Conservation (phyloP, 2,329 filamentous ascomycete species). For the Chalaropsis thielavioides region DNA sequence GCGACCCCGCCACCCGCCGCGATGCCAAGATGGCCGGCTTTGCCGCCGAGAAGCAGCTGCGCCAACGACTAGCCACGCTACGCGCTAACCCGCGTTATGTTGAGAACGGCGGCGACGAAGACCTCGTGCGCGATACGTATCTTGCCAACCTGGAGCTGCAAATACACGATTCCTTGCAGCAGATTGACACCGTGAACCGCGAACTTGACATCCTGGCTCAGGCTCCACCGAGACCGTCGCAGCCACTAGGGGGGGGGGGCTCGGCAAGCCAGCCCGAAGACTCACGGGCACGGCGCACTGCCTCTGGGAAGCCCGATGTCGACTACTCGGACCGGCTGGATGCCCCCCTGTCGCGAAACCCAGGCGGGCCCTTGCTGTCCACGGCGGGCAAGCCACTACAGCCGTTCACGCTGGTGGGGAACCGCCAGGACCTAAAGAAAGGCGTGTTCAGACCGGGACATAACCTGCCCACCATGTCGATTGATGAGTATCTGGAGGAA, state of each 20-base stretch:
- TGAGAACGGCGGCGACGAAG: constrained; percentile 56
- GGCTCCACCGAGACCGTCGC: constrained; percentile 41
- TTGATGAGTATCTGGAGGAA: constrained; percentile 94
- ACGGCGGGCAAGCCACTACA: constrained; percentile 70
- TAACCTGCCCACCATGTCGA: constrained; percentile 90
- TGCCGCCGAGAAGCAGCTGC: constrained; percentile 71
- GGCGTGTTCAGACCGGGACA: constrained; percentile 85
- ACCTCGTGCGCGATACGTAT: constrained; percentile 64
- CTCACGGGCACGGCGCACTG: constrained; percentile 24
- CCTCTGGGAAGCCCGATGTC: constrained; percentile 27
- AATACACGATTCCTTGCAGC: constrained; percentile 68
- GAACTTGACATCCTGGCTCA: constrained; percentile 71
- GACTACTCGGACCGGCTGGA: constrained; percentile 65
- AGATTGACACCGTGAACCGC: constrained; percentile 72
- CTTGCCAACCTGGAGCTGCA: constrained; percentile 59
- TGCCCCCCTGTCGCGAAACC: constrained; percentile 38
- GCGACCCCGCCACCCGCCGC: constrained; percentile 50
- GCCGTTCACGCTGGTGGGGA: constrained; percentile 75
- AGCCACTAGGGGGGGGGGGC: constrained; percentile 29
- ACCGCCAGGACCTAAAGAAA: constrained; percentile 56
- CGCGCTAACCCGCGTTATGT: constrained; percentile 35
- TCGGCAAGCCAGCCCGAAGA: constrained; percentile 33
- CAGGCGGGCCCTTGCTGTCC: constrained; percentile 59
- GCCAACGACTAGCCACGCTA: constrained; percentile 57
- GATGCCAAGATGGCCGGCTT: constrained; percentile 78